Evolutionary conservation across 2,329 filamentous ascomycete species (phyloP), one percentile per base, ranked within the genome.

Genomic region (Botryosphaeria dothidea): DNA sequence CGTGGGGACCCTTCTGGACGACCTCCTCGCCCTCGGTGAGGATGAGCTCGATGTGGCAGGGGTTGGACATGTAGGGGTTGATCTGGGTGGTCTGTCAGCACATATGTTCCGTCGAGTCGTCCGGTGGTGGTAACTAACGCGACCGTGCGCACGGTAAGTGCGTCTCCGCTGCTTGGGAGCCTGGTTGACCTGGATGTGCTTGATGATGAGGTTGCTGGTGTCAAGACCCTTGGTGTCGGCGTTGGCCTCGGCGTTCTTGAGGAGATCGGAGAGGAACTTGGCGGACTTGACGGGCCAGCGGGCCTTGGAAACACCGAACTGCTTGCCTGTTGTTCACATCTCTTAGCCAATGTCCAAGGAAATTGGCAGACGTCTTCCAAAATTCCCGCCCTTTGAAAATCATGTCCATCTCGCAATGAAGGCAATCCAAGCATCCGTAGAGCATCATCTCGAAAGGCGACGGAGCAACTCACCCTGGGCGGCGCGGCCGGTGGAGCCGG

Each of bases 161-260:
- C 95, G 91, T 86, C 95, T 90, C 82, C 95, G 90, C 88, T 98
- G 94, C 91, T 98, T 98, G 79, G 95, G 95, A 76, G 95, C 96
- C 88, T 99, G 95, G 92, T 99, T 99, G 88, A 99, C 95, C 88
- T 99, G 95, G 86, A 99, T 99, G 91, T 97, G 96, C 92, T 97
- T 97, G 86, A 99, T 92, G 81, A 98, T 85, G 80, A 99, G 87
- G 88, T 96, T 96, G 85, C 90, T 90, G 80, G 93, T 98, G 85
- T 99, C 82, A 66, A 83, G 77, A 8, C 85, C 84, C 69, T 79
- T 77, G 68, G 77, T 77, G 70, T 81, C 80, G 71, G 80, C 77
- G 67, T 80, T 80, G 71, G 76, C 75, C 38, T 81, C 79, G 66
- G 77, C 78, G 71, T 81, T 79, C 73, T 79, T 80, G 68, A 99